A percentile compares a stretch with the other conserved stretches of the same genome.
Evolutionary conservation across 495 filamentous ascomycete species (phyloP).

Genomic region (Penicillium soppii): DNA sequence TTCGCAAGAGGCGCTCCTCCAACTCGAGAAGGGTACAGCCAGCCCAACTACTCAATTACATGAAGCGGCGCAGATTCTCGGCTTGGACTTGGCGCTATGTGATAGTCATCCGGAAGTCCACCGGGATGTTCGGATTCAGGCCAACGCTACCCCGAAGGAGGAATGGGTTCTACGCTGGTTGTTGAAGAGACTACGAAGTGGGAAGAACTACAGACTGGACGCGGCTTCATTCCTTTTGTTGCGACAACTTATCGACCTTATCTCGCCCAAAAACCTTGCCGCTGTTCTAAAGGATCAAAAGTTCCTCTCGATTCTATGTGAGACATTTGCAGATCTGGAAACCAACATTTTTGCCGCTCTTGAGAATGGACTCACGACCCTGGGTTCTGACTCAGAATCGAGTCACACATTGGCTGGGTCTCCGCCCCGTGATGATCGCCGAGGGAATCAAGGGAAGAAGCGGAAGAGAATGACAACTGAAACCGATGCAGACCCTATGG

Average conservation of each 20-base stretch:
- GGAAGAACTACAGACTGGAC: constrained; percentile 43
- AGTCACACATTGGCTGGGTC: constrained; percentile 41
- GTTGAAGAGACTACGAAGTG: constrained; percentile 56
- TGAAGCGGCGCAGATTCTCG: constrained; percentile 49
- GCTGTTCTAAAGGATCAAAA: constrained; percentile 49
- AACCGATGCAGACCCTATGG: constrained; percentile 36
- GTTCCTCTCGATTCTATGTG: constrained; percentile 45
- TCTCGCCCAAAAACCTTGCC: constrained; percentile 47
- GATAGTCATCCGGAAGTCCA: constrained; percentile 35
- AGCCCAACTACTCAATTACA: constrained; percentile 40
- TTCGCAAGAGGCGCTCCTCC: constrained; percentile 51
- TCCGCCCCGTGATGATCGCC: constrained; percentile 21
- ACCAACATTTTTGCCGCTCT: constrained; percentile 34
- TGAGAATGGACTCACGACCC: constrained; percentile 20
- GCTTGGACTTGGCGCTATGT: constrained; percentile 40
- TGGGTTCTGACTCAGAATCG: constrained; percentile 34
- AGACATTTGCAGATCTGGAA: constrained; percentile 39
- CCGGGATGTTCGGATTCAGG: constrained; percentile 24
- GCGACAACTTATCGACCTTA: constrained; percentile 43
- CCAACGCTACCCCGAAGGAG: constrained; percentile 47
- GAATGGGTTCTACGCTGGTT: constrained; percentile 71
- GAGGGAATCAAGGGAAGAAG: constrained; percentile 46
- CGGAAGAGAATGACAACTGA: constrained; percentile 39
- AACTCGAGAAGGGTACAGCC: constrained; percentile 49
- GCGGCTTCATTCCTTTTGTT: constrained; percentile 50